phyloP scores from a whole-genome alignment of 108 stramenopile species.

The Phaeodactylum tricornutum region DNA sequence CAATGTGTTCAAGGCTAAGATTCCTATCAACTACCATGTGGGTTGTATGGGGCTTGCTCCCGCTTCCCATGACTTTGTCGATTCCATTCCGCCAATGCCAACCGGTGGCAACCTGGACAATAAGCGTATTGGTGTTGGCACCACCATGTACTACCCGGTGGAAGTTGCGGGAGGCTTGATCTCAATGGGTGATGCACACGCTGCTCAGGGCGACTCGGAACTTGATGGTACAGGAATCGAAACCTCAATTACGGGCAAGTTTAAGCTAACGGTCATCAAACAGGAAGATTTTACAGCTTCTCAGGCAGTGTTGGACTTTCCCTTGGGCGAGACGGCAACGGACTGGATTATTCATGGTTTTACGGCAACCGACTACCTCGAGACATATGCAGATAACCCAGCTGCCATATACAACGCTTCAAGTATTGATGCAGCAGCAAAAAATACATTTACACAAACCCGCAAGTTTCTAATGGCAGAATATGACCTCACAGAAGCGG shows the following conservation, averaged over 20 bases:
- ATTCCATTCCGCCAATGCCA: constrained; percentile 25
- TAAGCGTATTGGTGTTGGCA: constrained; percentile 47
- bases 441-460: constrained; percentile 30
- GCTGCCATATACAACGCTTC: constrained; percentile 21
- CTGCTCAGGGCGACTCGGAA: constrained; percentile 60
- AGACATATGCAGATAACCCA: constrained; percentile 18
- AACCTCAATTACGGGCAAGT: constrained; percentile 27
- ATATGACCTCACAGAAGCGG: constrained; percentile 24
- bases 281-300: constrained; percentile 25
- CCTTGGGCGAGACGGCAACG: constrained; percentile 23
- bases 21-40: too few relatives aligned
- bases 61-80: constrained; percentile 28
- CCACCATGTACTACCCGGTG: constrained; percentile 65
- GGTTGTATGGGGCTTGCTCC: constrained; percentile 31
- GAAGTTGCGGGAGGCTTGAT: constrained; percentile 49
- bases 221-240: constrained; percentile 42
- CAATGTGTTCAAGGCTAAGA: constrained; percentile 40
- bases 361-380: constrained; percentile 29
- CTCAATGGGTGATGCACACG: constrained; percentile 69
- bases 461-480: constrained; percentile 31
- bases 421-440: constrained; percentile 32
- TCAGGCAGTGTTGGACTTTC: constrained; percentile 24
- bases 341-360: constrained; percentile 32
- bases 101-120: constrained; percentile 71
- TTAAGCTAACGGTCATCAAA: constrained; percentile 30